Conservation (phyloP, 2,329 filamentous ascomycete genomes). For the Fusarium subtropicale region DNA sequence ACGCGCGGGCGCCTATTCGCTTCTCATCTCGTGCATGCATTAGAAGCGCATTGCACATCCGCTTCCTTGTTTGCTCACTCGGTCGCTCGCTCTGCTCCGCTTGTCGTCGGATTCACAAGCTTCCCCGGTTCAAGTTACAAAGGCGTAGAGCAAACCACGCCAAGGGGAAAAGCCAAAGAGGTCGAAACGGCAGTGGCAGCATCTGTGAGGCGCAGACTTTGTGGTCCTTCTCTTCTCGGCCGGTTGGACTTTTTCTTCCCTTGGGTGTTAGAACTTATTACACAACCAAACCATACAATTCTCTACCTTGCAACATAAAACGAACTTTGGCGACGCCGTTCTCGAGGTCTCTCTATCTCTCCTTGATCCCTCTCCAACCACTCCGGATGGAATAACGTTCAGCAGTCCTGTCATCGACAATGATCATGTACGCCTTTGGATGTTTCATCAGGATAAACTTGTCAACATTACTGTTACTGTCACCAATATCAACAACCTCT, state of each 20-base stretch:
- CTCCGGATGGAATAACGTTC: constrained; percentile 5
- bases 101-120: constrained; percentile 29
- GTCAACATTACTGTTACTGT: constrained; percentile 19
- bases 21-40: constrained; percentile 22
- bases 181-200: neutral
- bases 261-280: neutral
- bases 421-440: constrained; percentile 41
- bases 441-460: constrained; percentile 31
- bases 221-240: constrained; percentile 6
- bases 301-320: neutral
- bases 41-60: constrained; percentile 26
- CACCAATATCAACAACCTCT: constrained; percentile 11
- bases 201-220: constrained; percentile 26
- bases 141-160: constrained; percentile 4
- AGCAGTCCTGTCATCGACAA: constrained; percentile 24
- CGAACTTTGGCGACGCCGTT: neutral
- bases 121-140: constrained; percentile 22
- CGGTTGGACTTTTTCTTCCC: constrained; percentile 17
- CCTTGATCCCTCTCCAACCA: constrained; percentile 3
- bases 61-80: neutral
- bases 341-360: neutral
- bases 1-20: constrained; percentile 37
- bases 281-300: neutral
- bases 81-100: constrained; percentile 21
- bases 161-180: neutral